Conservation (phyloP, 1,284 basidiomycete genomes). For the Cryptococcus sp. region DNA sequence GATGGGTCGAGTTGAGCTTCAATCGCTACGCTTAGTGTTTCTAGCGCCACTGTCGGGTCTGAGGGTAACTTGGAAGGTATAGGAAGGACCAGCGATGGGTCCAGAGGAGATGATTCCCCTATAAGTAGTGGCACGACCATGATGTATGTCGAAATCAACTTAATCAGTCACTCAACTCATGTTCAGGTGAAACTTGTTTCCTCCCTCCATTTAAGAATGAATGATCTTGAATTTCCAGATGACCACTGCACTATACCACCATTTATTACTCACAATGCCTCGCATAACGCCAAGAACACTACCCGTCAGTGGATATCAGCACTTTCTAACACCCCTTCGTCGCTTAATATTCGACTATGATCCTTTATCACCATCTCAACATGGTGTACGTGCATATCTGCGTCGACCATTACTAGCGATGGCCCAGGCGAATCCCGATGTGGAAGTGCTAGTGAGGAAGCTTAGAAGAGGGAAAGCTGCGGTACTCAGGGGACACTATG, state of each 20-base stretch:
- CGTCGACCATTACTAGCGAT: slow-evolving; percentile 29
- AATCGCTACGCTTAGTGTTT: slow-evolving; percentile 17
- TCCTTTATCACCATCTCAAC: slow-evolving; percentile 33
- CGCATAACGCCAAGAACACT: slow-evolving; percentile 27
- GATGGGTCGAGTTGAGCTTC: slow-evolving; percentile 12
- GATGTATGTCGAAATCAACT: too few species aligned
- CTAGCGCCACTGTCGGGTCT: slow-evolving; percentile 16
- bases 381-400: slow-evolving; percentile 33
- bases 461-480: slow-evolving; percentile 45
- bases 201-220: not conserved
- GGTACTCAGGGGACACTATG: slow-evolving; percentile 48
- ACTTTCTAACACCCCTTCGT: slow-evolving; percentile 43
- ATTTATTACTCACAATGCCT: slow-evolving; percentile 11
- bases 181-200: too few species aligned
- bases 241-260: not conserved
- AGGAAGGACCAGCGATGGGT: slow-evolving; percentile 38
- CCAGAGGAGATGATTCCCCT: slow-evolving; percentile 26
- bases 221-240: not conserved
- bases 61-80: slow-evolving; percentile 24
- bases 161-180: too few species aligned
- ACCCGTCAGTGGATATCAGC: slow-evolving; percentile 41
- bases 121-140: slow-evolving; percentile 33
- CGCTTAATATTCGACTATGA: slow-evolving; percentile 46
- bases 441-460: slow-evolving; percentile 48
- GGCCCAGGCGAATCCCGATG: slow-evolving; percentile 46